Percentiles rank a stretch among this genome's conserved stretches.
phyloP scores from a whole-genome alignment of 768 basidiomycete genomes.

The Suillus occidentalis region DNA sequence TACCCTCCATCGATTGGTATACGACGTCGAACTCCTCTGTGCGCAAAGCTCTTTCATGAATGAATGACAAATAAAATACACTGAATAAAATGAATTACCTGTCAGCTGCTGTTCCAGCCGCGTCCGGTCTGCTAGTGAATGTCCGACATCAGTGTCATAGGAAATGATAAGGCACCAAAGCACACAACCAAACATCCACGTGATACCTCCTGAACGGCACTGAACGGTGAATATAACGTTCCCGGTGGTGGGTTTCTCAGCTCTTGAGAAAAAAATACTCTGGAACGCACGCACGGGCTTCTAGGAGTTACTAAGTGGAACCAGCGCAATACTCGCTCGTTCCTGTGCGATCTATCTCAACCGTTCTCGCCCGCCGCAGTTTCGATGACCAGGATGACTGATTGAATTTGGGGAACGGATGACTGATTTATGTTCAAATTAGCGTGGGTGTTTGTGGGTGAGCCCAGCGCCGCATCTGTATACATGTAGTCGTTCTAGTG shows the following conservation, averaged over 20 bases:
- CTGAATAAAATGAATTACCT: neutral
- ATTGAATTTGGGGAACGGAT: neutral
- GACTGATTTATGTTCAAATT: neutral
- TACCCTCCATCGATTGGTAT: neutral
- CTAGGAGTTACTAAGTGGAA: neutral
- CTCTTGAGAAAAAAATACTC: neutral
- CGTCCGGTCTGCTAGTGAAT: constrained; percentile 1
- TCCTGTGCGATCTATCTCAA: neutral
- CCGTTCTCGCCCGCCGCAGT: neutral
- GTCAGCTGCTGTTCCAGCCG: neutral
- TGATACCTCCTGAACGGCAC: neutral
- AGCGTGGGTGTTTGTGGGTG: neutral
- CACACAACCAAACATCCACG: neutral
- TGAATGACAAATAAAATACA: neutral
- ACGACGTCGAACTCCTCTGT: neutral
- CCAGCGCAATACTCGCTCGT: neutral
- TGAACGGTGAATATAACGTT: neutral
- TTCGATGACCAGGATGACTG: too few species aligned
- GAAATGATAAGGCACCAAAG: neutral
- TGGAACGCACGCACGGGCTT: neutral
- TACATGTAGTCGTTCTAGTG: neutral
- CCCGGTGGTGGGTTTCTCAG: neutral
- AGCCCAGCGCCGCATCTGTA: neutral
- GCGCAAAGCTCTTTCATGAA: neutral
- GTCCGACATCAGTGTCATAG: neutral